Evolutionary conservation across 129 eudicot genomes (phyloP).

Genomic region (Lactuca sativa): DNA sequence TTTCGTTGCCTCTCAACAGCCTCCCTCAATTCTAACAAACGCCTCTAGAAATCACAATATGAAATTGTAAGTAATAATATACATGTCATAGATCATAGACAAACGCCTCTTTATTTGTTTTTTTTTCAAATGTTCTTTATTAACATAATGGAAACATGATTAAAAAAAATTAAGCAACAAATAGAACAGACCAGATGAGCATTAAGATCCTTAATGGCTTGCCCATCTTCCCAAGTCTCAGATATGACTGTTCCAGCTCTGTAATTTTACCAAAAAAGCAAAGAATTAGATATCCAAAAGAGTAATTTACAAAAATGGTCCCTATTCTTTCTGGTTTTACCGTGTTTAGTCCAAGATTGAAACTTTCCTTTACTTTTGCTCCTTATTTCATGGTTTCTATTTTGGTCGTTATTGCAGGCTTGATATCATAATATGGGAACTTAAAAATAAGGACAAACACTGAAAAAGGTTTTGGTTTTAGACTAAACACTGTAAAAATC

Average conservation of each 20-base stretch:
- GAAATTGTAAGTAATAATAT: not conserved
- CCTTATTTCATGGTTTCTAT: no score
- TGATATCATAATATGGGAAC: no score
- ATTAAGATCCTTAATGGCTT: slow-evolving; percentile 86
- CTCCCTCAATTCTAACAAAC: slow-evolving; percentile 79
- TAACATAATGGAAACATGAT: slow-evolving; percentile 21
- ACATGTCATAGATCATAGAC: slow-evolving; percentile 9
- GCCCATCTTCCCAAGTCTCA: slow-evolving; percentile 99
- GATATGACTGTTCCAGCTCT: slow-evolving; percentile 98
- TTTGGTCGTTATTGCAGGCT: no score
- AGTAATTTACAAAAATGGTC: no score
- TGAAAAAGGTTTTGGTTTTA: no score
- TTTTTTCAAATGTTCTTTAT: no score
- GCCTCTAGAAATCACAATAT: slow-evolving; percentile 50
- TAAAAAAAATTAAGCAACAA: slow-evolving; percentile 17
- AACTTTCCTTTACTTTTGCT: no score
- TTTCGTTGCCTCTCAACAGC: slow-evolving; percentile 94
- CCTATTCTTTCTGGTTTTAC: no score
- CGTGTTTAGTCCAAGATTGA: no score
- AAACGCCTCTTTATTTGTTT: no score
- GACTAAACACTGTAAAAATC: no score
- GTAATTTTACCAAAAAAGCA: slow-evolving; percentile 25
- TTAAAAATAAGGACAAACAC: no score
- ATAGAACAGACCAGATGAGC: slow-evolving; percentile 65
- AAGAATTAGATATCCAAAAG: not conserved